Conservation (phyloP, 1,139 yeast species). For the Yamadazyma taylorii region DNA sequence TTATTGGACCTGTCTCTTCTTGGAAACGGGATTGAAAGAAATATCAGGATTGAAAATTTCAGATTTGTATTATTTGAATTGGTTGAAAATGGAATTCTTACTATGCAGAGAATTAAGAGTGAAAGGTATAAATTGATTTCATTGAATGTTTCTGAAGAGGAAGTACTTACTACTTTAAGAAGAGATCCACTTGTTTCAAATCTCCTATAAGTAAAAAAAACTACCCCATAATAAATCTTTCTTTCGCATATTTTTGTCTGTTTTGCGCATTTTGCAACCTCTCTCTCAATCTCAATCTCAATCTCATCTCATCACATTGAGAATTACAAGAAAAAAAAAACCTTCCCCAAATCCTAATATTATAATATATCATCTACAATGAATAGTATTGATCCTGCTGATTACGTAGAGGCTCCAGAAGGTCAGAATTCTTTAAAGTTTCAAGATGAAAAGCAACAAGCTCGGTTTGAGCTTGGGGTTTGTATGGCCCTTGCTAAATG, state of each 20-base stretch:
- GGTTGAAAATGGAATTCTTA: conserved; percentile 73
- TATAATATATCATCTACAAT: conserved; percentile 10
- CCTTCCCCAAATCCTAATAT: too few species aligned
- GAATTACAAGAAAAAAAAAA: background rate
- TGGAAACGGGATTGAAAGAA: conserved; percentile 6
- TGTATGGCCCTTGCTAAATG: conserved; percentile 86
- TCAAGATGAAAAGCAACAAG: conserved; percentile 66
- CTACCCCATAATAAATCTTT: too few species aligned
- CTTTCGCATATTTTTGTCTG: too few species aligned
- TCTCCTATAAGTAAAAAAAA: conserved; percentile 7
- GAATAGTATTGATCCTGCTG: conserved; percentile 45
- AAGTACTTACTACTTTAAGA: conserved; percentile 57
- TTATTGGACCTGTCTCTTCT: conserved; percentile 9
- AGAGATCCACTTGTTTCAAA: conserved; percentile 39
- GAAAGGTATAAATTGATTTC: conserved; percentile 67
- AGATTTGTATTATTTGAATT: conserved; percentile 60
- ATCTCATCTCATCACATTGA: conserved; percentile 11
- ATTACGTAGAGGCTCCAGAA: conserved; percentile 43
- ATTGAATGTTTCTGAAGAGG: conserved; percentile 70
- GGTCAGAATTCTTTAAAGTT: conserved; percentile 48
- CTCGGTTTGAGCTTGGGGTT: conserved; percentile 89
- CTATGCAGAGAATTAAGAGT: conserved; percentile 64
- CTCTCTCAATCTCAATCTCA: too few species aligned
- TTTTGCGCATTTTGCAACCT: conserved; percentile 2
- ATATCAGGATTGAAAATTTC: conserved; percentile 46